Evolutionary conservation across 768 basidiomycete genomes (phyloP).

Genomic region (Ramaria sp.): DNA sequence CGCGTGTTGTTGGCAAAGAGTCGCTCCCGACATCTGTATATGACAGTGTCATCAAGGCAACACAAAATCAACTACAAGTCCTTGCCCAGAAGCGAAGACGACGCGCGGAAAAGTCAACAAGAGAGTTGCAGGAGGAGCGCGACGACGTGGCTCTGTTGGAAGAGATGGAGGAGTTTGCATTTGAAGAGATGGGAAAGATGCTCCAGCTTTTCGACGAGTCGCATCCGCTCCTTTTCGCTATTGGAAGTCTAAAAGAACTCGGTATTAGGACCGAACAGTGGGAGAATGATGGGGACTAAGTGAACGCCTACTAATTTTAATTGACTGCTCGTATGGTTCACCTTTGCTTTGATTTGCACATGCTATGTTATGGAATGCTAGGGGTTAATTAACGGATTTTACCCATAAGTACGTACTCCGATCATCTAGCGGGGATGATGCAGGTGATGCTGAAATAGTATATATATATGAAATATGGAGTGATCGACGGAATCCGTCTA

Average conservation of each 20-base stretch:
- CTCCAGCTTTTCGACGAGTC: conserved; percentile 42
- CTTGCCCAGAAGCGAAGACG: conserved; percentile 60
- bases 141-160: conserved; percentile 66
- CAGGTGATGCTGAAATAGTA: too few relatives aligned
- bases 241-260: conserved; percentile 62
- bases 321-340: background rate
- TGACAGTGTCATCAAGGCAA: conserved; percentile 51
- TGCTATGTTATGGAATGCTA: too few relatives aligned
- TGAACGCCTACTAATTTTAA: background rate
- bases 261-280: conserved; percentile 32
- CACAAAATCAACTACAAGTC: conserved; percentile 56
- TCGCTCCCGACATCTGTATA: conserved; percentile 45
- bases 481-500: too few relatives aligned
- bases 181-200: conserved; percentile 72
- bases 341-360: too few relatives aligned
- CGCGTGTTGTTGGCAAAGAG: conserved; percentile 45
- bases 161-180: conserved; percentile 74
- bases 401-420: too few relatives aligned
- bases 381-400: too few relatives aligned
- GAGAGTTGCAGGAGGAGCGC: conserved; percentile 35
- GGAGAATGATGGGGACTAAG: conserved; percentile 16
- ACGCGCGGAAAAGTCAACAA: conserved; percentile 30
- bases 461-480: too few relatives aligned
- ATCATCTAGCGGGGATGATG: too few relatives aligned
- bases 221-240: conserved; percentile 58